A percentile compares a stretch with the other conserved stretches of the same genome.
These are phyloP conservation scores for Phytopythium cucurbitacearum DNA, from an alignment of 352 stramenopile species.

Conservation along the genomic window DNA sequence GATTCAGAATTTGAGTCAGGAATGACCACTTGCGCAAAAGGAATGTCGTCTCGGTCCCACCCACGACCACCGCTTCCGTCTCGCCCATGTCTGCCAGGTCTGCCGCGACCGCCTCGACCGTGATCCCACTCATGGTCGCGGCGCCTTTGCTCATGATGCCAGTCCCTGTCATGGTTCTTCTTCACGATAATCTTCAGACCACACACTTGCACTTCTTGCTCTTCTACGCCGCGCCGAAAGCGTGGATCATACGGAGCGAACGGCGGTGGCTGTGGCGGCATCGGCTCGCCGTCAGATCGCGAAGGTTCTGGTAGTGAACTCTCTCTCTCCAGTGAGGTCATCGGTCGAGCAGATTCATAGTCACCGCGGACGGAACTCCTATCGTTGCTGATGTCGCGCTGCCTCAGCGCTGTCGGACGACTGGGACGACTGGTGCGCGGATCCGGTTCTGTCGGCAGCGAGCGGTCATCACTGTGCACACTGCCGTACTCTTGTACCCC, in stretches of 20 bases:
- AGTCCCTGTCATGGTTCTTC: conserved; percentile 3
- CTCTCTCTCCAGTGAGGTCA: neutral
- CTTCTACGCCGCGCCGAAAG: conserved; percentile 18
- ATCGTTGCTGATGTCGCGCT: conserved; percentile 3
- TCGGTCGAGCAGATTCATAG: conserved; percentile 10
- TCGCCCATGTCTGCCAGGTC: conserved; percentile 4
- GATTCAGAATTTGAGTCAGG: neutral
- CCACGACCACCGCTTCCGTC: conserved; percentile 13
- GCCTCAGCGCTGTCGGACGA: neutral
- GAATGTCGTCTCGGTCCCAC: conserved; percentile 10
- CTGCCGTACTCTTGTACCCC: neutral
- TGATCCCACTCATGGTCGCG: conserved; percentile 4
- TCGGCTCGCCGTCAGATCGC: neutral
- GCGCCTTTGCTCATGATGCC: conserved; percentile 2
- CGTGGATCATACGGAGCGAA: conserved; percentile 1
- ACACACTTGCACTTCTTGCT: conserved; percentile 31
- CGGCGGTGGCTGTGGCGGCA: conserved; percentile 2
- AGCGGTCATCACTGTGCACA: neutral
- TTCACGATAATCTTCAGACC: conserved; percentile 36
- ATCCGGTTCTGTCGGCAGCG: too few relatives aligned
- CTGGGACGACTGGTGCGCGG: too few relatives aligned
- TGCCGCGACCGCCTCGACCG: conserved; percentile 2
- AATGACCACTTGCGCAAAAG: conserved; percentile 3
- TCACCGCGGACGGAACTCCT: conserved; percentile 2
- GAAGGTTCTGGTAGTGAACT: neutral